phyloP scores from a whole-genome alignment of 2,329 filamentous ascomycete genomes.

The Fusarium tupiense region DNA sequence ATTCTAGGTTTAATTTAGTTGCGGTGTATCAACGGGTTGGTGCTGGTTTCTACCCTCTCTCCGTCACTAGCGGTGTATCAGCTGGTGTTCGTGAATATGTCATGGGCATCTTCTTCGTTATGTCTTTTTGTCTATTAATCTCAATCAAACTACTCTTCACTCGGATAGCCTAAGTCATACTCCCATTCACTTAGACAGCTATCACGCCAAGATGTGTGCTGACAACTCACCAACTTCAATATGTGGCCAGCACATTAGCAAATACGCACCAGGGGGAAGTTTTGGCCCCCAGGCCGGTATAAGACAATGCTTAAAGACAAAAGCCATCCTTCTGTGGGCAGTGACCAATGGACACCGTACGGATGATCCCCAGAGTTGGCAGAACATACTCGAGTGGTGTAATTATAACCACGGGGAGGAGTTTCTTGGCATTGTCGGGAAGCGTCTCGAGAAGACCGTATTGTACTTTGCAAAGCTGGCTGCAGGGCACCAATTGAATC shows the following conservation, averaged over 20 bases:
- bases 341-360: neutral
- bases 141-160: neutral
- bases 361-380: neutral
- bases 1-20: neutral
- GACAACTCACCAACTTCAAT: neutral
- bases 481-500: no score
- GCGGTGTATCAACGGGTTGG: neutral
- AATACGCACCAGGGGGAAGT: neutral
- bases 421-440: no score
- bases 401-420: neutral
- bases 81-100: accelerated
- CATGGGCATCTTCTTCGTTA: neutral
- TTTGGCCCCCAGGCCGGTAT: neutral
- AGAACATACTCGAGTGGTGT: neutral
- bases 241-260: neutral
- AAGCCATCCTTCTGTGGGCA: neutral
- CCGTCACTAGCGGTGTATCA: neutral
- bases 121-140: neutral
- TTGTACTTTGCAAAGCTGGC: no score
- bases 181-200: neutral
- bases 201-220: neutral
- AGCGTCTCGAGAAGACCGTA: no score
- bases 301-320: neutral
- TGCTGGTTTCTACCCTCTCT: neutral
- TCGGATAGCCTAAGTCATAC: no score